These are phyloP conservation scores for Limtongozyma cylindracea DNA, from an alignment of 805 yeast genomes.

Conservation along the genomic window DNA sequence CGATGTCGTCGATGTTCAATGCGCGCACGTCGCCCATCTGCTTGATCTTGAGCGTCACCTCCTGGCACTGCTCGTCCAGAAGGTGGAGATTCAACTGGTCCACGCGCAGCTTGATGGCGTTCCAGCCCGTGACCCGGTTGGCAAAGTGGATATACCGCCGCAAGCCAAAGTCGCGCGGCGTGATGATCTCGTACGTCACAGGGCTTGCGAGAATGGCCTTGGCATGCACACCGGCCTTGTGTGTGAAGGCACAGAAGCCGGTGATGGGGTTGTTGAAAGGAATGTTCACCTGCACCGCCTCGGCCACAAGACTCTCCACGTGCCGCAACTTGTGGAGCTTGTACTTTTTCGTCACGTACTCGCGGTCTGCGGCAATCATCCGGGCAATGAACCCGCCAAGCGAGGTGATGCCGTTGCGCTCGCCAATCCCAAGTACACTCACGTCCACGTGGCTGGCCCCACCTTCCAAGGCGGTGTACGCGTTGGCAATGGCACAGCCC, in stretches of 20 bases:
- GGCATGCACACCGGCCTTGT: slow-evolving; percentile 98
- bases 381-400: slow-evolving; percentile 97
- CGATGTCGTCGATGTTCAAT: slow-evolving; percentile 89
- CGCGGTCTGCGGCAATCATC: slow-evolving; percentile 97
- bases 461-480: slow-evolving; percentile 93
- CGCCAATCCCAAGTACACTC: slow-evolving; percentile 93
- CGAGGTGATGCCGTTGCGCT: slow-evolving; percentile 95
- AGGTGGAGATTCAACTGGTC: slow-evolving; percentile 82
- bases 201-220: slow-evolving; percentile 97
- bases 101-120: slow-evolving; percentile 93
- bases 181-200: slow-evolving; percentile 90
- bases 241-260: slow-evolving; percentile 98
- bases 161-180: slow-evolving; percentile 88
- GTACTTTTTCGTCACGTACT: slow-evolving; percentile 81
- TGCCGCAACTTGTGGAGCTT: slow-evolving; percentile 91
- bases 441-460: slow-evolving; percentile 93
- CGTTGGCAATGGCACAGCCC: slow-evolving; percentile 97
- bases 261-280: slow-evolving; percentile 98
- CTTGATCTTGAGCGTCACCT: slow-evolving; percentile 83
- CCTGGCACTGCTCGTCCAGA: slow-evolving; percentile 86
- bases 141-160: slow-evolving; percentile 95
- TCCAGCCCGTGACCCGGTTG: slow-evolving; percentile 96
- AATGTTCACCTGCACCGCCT: slow-evolving; percentile 87
- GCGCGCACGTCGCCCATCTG: slow-evolving; percentile 88
- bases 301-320: slow-evolving; percentile 87